Evolutionary conservation across 331 rosid species (phyloP).

Genomic region (Prunus yedoensis): DNA sequence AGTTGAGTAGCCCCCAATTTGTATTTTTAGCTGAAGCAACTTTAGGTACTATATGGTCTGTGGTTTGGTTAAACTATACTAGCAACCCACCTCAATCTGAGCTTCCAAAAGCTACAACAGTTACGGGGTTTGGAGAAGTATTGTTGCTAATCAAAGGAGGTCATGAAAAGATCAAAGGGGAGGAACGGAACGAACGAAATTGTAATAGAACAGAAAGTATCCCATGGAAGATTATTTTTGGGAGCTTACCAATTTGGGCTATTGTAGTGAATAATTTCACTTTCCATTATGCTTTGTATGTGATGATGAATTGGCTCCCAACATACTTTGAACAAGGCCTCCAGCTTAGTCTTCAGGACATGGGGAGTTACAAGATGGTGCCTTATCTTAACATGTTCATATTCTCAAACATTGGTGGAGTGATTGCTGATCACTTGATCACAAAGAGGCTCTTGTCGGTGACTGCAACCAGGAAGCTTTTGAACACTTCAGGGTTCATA

Average conservation of each 20-base stretch:
- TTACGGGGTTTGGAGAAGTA: no score
- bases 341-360: conserved; percentile 10
- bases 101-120: no score
- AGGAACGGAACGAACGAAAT: no score
- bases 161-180: background rate
- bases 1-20: conserved; percentile 6
- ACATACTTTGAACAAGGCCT: conserved; percentile 4
- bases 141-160: no score
- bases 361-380: conserved; percentile 21
- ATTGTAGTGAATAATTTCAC: no score
- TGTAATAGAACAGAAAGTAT: no score
- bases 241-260: no score
- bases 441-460: conserved; percentile 1
- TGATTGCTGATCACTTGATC: no score
- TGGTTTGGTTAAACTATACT: conserved; percentile 13
- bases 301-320: no score
- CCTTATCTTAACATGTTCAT: conserved; percentile 18
- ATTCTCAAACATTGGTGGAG: no score
- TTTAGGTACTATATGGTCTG: conserved; percentile 14
- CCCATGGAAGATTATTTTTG: no score
- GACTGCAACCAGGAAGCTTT: conserved; percentile 13
- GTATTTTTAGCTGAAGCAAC: conserved; percentile 12
- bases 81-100: background rate
- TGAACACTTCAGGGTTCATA: conserved; percentile 13
- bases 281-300: no score